phyloP scores from a whole-genome alignment of 352 stramenopile genomes.

The Lagenidium sp. region DNA sequence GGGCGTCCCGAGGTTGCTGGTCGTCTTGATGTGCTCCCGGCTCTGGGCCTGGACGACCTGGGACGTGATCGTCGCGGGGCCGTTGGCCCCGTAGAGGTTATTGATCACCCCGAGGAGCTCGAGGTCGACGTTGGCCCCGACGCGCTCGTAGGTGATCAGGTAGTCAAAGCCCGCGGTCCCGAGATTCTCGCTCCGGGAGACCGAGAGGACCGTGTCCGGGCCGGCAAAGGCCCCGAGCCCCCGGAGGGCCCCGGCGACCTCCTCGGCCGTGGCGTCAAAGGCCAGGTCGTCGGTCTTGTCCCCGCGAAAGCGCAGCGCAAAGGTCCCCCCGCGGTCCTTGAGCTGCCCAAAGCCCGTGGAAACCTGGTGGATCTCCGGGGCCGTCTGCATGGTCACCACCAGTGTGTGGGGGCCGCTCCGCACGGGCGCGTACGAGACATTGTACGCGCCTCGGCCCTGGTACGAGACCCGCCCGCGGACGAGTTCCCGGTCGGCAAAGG shows the following conservation, averaged over 20 bases:
- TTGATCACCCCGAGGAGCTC: constrained; percentile 31
- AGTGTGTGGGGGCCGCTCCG: constrained; percentile 84
- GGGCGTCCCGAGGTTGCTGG: constrained; percentile 28
- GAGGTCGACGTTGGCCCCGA: constrained; percentile 28
- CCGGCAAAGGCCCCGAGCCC: constrained; percentile 31
- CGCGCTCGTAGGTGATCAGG: constrained; percentile 45
- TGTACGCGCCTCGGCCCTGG: constrained; percentile 70
- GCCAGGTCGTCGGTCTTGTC: constrained; percentile 54
- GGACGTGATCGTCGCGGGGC: constrained; percentile 18
- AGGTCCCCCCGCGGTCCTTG: constrained; percentile 70
- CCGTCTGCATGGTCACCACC: constrained; percentile 64
- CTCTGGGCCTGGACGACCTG: constrained; percentile 20
- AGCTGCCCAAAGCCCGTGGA: constrained; percentile 65
- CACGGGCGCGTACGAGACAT: constrained; percentile 77
- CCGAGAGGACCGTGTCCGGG: constrained; percentile 23
- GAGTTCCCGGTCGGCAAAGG: constrained; percentile 13
- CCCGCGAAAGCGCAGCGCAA: constrained; percentile 60
- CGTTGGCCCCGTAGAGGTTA: constrained; percentile 55
- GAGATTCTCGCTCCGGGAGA: constrained; percentile 35
- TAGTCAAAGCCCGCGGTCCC: constrained; percentile 68
- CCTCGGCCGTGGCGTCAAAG: constrained; percentile 69
- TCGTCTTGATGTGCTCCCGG: constrained; percentile 74
- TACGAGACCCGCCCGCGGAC: constrained; percentile 45
- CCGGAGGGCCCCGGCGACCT: constrained; percentile 62
- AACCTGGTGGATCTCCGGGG: constrained; percentile 77